A percentile compares a stretch with the other conserved stretches of the same genome.
Conservation (phyloP, 176 grass and related monocot species). For the Elymus sibiricus region DNA sequence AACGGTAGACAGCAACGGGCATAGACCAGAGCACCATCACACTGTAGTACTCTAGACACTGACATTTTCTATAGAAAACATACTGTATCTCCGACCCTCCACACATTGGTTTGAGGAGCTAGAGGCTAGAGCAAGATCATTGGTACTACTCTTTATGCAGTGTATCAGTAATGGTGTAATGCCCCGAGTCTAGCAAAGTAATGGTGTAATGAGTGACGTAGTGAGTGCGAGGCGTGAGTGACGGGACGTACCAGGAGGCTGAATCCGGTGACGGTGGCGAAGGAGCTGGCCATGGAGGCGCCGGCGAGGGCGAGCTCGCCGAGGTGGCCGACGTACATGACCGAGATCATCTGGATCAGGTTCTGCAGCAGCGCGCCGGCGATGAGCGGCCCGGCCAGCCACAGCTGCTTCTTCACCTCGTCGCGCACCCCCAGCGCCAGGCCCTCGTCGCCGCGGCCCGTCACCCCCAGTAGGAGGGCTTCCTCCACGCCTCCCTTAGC, state of each 20-base stretch:
- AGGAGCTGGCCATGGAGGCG: constrained; percentile 20
- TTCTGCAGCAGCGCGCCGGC: constrained; percentile 13
- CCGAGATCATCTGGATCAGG: constrained; percentile 19
- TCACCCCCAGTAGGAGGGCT: not conserved
- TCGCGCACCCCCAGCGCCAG: not conserved
- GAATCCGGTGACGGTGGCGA: constrained; percentile 20
- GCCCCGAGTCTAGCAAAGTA: too few species aligned
- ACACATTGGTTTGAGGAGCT: not conserved
- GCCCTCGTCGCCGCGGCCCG: not conserved
- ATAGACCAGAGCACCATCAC: not conserved
- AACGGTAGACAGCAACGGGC: not conserved
- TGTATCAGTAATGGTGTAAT: too few species aligned
- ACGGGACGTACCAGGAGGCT: not conserved
- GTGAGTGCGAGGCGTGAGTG: not conserved
- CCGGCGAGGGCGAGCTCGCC: constrained; percentile 21
- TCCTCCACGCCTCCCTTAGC: not conserved
- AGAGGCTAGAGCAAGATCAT: too few species aligned
- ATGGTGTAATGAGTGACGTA: too few species aligned
- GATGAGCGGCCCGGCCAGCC: constrained; percentile 17
- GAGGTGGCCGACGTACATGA: constrained; percentile 23
- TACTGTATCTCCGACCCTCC: not conserved
- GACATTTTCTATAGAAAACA: not conserved
- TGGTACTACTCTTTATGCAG: too few species aligned
- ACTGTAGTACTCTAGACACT: not conserved
- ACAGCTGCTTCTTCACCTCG: constrained; percentile 12